phyloP scores from a whole-genome alignment of 2,329 filamentous ascomycete species.

The Escovopsis weberi region DNA sequence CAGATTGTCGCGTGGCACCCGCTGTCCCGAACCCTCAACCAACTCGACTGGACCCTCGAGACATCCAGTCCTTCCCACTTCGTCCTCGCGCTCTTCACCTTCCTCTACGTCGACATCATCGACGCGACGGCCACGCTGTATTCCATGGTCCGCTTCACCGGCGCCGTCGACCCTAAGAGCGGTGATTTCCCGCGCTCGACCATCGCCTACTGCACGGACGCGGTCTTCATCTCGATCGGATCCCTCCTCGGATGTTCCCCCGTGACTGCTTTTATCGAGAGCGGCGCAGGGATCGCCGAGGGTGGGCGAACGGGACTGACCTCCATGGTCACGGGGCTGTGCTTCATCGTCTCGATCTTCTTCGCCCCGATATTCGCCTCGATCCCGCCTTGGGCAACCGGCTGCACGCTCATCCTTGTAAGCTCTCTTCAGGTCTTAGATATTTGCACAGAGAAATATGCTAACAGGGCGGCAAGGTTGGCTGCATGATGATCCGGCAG shows the following conservation, averaged over 20 bases:
- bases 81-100: slow-evolving; percentile 57
- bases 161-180: slow-evolving; percentile 46
- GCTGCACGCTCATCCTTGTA: slow-evolving; percentile 55
- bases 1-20: slow-evolving; percentile 59
- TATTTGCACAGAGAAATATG: rapidly evolving
- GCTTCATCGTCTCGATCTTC: slow-evolving; percentile 58
- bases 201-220: slow-evolving; percentile 61
- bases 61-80: slow-evolving; percentile 44
- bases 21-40: slow-evolving; percentile 46
- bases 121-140: slow-evolving; percentile 66
- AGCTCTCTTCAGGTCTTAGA: slow-evolving; percentile 6
- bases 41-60: slow-evolving; percentile 50
- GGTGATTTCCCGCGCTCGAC: slow-evolving; percentile 81
- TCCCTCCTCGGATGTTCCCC: slow-evolving; percentile 56
- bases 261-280: slow-evolving; percentile 62
- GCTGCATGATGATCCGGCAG: slow-evolving; percentile 65
- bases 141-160: slow-evolving; percentile 67
- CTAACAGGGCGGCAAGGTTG: slow-evolving; percentile 33
- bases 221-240: slow-evolving; percentile 55
- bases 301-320: slow-evolving; percentile 61
- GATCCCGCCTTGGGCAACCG: slow-evolving; percentile 65
- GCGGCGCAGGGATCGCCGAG: slow-evolving; percentile 60
- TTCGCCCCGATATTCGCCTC: slow-evolving; percentile 66
- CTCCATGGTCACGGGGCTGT: slow-evolving; percentile 52
- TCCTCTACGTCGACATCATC: slow-evolving; percentile 68